phyloP scores from a whole-genome alignment of 2,329 filamentous ascomycete species.

The Beauveria asiatica region DNA sequence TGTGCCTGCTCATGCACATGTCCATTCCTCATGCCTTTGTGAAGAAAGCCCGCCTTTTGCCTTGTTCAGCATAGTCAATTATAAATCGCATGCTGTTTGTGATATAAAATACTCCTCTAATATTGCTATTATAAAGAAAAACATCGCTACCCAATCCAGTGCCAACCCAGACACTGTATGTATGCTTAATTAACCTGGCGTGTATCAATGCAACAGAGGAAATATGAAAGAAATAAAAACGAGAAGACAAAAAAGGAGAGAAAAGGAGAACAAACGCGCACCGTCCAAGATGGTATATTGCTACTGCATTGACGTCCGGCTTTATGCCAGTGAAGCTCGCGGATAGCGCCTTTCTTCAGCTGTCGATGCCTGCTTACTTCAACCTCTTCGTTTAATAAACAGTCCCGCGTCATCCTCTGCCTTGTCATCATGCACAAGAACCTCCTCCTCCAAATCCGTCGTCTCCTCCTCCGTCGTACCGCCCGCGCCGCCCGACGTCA shows the following conservation, averaged over 20 bases:
- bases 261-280: no score
- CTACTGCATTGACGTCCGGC: no score
- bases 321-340: neutral
- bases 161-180: conserved; percentile 1
- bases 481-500: conserved; percentile 8
- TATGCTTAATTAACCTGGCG: neutral
- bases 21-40: no score
- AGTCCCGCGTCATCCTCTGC: neutral
- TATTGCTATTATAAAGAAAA: neutral
- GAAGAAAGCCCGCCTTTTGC: no score
- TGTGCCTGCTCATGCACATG: no score
- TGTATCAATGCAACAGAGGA: neutral
- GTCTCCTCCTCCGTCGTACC: conserved; percentile 29
- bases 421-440: conserved; percentile 20
- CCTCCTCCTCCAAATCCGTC: conserved; percentile 16
- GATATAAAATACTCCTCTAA: no score
- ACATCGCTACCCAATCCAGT: neutral
- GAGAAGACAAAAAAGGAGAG: neutral
- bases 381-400: conserved; percentile 2
- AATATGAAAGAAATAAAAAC: neutral
- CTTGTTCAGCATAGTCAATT: neutral
- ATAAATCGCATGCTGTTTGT: neutral
- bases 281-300: no score
- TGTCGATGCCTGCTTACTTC: neutral
- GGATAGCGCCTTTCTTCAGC: no score